Evolutionary conservation across 495 filamentous ascomycete genomes (phyloP).

Genomic region (Podospora bellae-mahoneyi): DNA sequence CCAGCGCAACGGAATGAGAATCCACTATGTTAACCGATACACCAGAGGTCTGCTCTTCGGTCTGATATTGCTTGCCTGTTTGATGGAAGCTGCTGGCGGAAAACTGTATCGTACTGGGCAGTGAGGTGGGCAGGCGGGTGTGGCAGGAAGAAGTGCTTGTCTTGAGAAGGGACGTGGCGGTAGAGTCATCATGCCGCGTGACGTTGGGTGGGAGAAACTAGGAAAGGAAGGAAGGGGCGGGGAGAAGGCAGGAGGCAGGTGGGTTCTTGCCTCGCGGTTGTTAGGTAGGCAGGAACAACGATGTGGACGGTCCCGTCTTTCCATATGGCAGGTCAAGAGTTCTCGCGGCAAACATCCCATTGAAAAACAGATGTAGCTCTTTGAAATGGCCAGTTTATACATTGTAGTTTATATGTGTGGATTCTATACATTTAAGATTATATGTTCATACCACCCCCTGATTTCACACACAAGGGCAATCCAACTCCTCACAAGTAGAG

Average conservation of each 20-base stretch:
- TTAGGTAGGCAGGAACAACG: background rate
- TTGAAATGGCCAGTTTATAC: background rate
- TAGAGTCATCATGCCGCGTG: background rate
- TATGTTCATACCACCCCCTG: too few relatives aligned
- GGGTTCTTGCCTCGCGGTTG: background rate
- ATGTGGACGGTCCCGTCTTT: background rate
- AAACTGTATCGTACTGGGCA: background rate
- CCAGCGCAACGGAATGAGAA: conserved; percentile 15
- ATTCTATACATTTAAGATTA: too few relatives aligned
- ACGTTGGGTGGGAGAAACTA: background rate
- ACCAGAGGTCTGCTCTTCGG: conserved; percentile 9
- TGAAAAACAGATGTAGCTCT: background rate
- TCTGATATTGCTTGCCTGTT: background rate
- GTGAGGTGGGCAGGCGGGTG: background rate
- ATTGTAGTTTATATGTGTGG: background rate
- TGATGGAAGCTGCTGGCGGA: background rate
- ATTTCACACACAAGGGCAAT: background rate
- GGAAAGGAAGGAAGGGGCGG: background rate
- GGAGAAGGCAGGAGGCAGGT: background rate
- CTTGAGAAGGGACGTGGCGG: background rate
- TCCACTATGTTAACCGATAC: conserved; percentile 15
- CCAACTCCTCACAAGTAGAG: background rate
- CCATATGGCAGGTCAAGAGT: background rate
- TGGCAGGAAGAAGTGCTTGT: background rate
- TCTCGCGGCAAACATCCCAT: background rate